Evolutionary conservation across 2,329 filamentous ascomycete genomes (phyloP), one percentile per base, ranked within the genome.

Genomic region (Aspergillus pseudoglaucus): DNA sequence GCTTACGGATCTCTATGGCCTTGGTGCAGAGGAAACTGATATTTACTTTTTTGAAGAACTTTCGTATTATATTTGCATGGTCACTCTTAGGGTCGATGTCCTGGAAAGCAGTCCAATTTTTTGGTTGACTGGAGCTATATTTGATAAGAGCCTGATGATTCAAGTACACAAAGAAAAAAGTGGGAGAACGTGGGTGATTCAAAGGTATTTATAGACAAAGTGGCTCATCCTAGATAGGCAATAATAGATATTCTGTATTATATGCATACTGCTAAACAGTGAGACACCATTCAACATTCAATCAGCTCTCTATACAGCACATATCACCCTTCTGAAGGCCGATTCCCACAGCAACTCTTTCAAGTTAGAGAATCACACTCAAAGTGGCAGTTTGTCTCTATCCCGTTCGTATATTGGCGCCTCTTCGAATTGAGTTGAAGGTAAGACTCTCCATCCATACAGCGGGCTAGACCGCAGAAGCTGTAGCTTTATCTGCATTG

Each of bases 271-370:
- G 25, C 9, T 4, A 27, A 9, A 27, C 25, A 23, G 22, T 23
- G 7, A 7, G 22, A 23, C 6, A 2, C 22, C 6, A 23, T 20
- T 20, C 20, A 20, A 3, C 20, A 4, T 5, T 6, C 22, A 6
- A 22, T 22, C 22, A 22, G 4, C 22, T 22, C 23, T 25, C 4
- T 4, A 30, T 30, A 12, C 25, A 30, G 25, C 25, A 44, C 35
- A 17, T 44, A 44, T 44, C 42, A 44, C 27, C 25, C 42, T 32
- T 35, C 42, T 44, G 42, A 44, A 44, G 42, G 15, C 42, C 42
- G 22, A 33, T 18, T 20, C 7, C 27, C 42, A 44, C 42, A 15
- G 20, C 25, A 35, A 44, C 12, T 12, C 30, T 9, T 20, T 10
- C 15, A 18, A 39, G 17, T 10, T 6, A 37, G 33, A 15, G 32